These are phyloP conservation scores for Bothriochloa decipiens DNA, from an alignment of 176 grass and related monocot genomes.

Conservation along the genomic window DNA sequence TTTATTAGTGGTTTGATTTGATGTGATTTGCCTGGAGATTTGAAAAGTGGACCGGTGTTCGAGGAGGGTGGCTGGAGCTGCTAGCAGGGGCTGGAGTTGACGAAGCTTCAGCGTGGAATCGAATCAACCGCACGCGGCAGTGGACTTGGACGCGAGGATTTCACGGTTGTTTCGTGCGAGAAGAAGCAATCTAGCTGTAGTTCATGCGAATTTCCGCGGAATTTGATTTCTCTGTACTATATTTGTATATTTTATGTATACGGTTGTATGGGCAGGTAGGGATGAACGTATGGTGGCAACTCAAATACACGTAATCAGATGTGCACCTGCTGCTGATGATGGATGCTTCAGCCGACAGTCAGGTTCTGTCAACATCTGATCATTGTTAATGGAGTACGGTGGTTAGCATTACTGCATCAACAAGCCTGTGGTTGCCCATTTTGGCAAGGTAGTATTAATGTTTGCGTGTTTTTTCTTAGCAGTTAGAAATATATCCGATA, in stretches of 20 bases:
- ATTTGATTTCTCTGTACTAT: not conserved
- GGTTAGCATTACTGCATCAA: no score
- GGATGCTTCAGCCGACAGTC: not conserved
- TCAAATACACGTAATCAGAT: not conserved
- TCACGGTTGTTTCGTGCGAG: not conserved
- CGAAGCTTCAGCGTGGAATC: slow-evolving; percentile 8
- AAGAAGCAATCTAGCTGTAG: slow-evolving; percentile 15
- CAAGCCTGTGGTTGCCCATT: no score
- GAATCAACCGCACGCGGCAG: not conserved
- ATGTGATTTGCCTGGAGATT: slow-evolving; percentile 26
- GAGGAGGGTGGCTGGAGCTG: no score
- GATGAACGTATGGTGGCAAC: not conserved
- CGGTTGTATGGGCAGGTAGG: not conserved
- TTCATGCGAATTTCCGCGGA: not conserved
- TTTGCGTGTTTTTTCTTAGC: no score
- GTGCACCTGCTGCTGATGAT: not conserved
- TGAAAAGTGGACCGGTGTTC: slow-evolving; percentile 31
- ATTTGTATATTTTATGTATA: not conserved
- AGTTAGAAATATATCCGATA: no score
- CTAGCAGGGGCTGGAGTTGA: not conserved
- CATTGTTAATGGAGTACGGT: no score
- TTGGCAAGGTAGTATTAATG: no score
- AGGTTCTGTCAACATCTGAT: not conserved
- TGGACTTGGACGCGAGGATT: not conserved
- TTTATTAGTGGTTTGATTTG: not conserved